Conservation (phyloP, 2,329 filamentous ascomycete genomes). For the Zasmidium angulare region DNA sequence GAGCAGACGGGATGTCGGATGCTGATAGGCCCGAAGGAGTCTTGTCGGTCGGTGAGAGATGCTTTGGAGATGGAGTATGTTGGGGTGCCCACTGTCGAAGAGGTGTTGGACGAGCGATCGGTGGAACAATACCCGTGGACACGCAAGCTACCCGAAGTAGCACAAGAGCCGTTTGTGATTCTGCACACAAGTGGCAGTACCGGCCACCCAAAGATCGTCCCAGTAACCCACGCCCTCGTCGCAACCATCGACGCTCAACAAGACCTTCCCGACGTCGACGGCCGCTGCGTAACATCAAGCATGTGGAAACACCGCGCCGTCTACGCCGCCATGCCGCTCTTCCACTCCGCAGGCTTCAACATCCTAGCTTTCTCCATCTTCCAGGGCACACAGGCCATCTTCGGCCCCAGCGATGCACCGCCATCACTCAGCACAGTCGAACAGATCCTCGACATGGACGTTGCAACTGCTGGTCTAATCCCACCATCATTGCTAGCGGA, state of each 20-base stretch:
- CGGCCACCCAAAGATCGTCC: conserved; percentile 11
- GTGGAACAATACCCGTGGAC: conserved; percentile 4
- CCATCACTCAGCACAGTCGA: conserved; percentile 10
- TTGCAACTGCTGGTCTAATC: conserved; percentile 12
- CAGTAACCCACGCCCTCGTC: conserved; percentile 5
- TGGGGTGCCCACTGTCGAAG: conserved; percentile 7
- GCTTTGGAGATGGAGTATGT: background rate
- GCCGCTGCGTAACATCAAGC: conserved; percentile 1
- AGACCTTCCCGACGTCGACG: conserved; percentile 7
- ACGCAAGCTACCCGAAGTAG: conserved; percentile 1
- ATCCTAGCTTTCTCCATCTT: conserved; percentile 17
- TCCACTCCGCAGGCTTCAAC: conserved; percentile 18
- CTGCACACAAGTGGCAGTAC: conserved; percentile 18
- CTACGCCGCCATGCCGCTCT: conserved; percentile 14
- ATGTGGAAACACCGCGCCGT: conserved; percentile 9
- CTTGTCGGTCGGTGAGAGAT: too few species aligned
- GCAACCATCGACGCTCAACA: conserved; percentile 12
- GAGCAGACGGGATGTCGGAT: conserved; percentile 10
- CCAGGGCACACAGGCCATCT: conserved; percentile 10
- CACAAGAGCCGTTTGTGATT: conserved; percentile 5
- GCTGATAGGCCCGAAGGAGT: conserved; percentile 1
- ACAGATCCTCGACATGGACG: conserved; percentile 4
- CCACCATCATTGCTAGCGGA: conserved; percentile 14
- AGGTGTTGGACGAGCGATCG: background rate
- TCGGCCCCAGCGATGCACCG: conserved; percentile 13